Conservation (phyloP, 345 rosid genomes). For the Combretum micranthum region DNA sequence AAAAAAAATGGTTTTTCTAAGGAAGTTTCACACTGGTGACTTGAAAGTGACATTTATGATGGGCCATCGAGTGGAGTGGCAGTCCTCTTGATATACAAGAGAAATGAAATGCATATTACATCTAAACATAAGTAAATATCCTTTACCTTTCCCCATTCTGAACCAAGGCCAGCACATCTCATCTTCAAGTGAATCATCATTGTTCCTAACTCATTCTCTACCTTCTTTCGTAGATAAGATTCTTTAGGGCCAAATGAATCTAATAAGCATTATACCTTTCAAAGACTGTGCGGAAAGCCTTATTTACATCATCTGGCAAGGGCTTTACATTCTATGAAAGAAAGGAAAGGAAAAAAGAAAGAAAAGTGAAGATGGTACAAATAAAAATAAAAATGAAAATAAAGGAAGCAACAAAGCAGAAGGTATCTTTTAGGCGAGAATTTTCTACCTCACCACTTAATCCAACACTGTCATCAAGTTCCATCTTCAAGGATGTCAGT, state of each 20-base stretch:
- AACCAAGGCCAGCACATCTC: slow-evolving; percentile 82
- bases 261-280: slow-evolving; percentile 59
- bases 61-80: background rate
- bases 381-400: slow-evolving; percentile 7
- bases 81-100: background rate
- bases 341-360: slow-evolving; percentile 10
- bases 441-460: slow-evolving; percentile 76
- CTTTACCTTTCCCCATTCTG: slow-evolving; percentile 93
- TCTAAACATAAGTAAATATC: background rate
- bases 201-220: slow-evolving; percentile 86
- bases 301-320: slow-evolving; percentile 37
- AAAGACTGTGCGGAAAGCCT: slow-evolving; percentile 49
- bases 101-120: background rate
- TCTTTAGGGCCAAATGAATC: slow-evolving; percentile 77
- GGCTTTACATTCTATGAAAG: slow-evolving; percentile 63
- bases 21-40: too few relatives aligned
- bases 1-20: too few relatives aligned
- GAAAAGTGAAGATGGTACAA: slow-evolving; percentile 5
- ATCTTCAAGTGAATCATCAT: slow-evolving; percentile 96
- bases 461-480: slow-evolving; percentile 83
- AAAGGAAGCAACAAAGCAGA: background rate
- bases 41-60: background rate
- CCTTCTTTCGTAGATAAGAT: slow-evolving; percentile 71
- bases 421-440: background rate
- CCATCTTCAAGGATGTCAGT: slow-evolving; percentile 68